Evolutionary conservation across 768 basidiomycete genomes (phyloP).

Genomic region (Leccinum fibrillosum): DNA sequence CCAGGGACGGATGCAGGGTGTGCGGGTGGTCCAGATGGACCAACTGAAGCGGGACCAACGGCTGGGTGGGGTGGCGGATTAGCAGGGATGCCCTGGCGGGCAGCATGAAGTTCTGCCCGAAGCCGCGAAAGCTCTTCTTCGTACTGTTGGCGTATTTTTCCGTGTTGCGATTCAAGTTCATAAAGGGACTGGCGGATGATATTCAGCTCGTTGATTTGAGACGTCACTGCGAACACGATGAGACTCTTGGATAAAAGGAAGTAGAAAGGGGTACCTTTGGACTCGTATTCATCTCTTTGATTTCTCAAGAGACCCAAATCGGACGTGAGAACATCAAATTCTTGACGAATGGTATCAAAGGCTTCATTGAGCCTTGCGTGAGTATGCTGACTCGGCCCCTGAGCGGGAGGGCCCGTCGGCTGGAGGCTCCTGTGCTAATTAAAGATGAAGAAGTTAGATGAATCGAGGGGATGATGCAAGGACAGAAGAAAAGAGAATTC

Average conservation of each 20-base stretch:
- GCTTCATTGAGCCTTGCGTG: slow-evolving; percentile 64
- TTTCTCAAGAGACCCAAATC: slow-evolving; percentile 67
- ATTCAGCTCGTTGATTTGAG: slow-evolving; percentile 87
- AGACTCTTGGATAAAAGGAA: slow-evolving; percentile 5
- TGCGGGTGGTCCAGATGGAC: slow-evolving; percentile 32
- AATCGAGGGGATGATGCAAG: not conserved
- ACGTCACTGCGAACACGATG: slow-evolving; percentile 47
- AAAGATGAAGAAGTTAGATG: slow-evolving; percentile 16
- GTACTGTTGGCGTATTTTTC: slow-evolving; percentile 80
- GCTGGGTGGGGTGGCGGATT: slow-evolving; percentile 35
- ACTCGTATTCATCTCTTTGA: slow-evolving; percentile 88
- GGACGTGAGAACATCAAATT: slow-evolving; percentile 72
- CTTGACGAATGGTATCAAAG: slow-evolving; percentile 77
- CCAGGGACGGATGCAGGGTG: slow-evolving; percentile 31
- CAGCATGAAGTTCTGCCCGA: slow-evolving; percentile 60
- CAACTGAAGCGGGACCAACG: slow-evolving; percentile 33
- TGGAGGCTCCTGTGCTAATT: slow-evolving; percentile 52
- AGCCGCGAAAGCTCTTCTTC: slow-evolving; percentile 80
- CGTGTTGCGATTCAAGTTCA: slow-evolving; percentile 87
- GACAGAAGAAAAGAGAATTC: not conserved
- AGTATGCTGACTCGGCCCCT: slow-evolving; percentile 38
- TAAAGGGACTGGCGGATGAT: slow-evolving; percentile 87
- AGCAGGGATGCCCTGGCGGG: slow-evolving; percentile 39
- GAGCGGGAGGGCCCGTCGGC: slow-evolving; percentile 46
- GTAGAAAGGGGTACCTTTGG: slow-evolving; percentile 54